phyloP scores from a whole-genome alignment of 2,329 filamentous ascomycete genomes.

The Venturia aucupariae region DNA sequence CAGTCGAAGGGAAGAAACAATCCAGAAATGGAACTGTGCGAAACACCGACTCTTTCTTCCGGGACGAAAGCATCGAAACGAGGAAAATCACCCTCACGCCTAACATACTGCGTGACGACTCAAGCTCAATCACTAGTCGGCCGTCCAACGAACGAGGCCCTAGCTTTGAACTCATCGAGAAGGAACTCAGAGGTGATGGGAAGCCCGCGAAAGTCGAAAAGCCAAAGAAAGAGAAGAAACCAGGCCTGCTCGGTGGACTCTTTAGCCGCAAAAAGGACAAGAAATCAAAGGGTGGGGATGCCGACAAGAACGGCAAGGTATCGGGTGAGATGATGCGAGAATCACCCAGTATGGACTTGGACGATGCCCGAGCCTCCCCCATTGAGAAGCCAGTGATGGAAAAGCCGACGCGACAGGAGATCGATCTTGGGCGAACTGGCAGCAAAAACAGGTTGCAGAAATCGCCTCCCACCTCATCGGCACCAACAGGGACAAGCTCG shows the following conservation, averaged over 20 bases:
- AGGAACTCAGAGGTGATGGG: conserved; percentile 53
- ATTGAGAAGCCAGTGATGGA: conserved; percentile 21
- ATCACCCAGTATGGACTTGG: conserved; percentile 24
- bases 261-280: conserved; percentile 56
- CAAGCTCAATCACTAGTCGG: conserved; percentile 28
- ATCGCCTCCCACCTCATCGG: conserved; percentile 19
- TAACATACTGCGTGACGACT: conserved; percentile 79
- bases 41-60: conserved; percentile 95
- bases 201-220: conserved; percentile 53
- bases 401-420: background rate
- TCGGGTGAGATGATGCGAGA: conserved; percentile 28
- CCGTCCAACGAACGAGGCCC: conserved; percentile 41
- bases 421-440: conserved; percentile 21
- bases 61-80: conserved; percentile 88
- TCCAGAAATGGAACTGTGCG: conserved; percentile 69
- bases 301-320: conserved; percentile 35
- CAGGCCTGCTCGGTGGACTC: conserved; percentile 60
- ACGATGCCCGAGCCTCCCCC: conserved; percentile 22
- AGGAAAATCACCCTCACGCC: conserved; percentile 96
- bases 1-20: conserved; percentile 1
- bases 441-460: conserved; percentile 33
- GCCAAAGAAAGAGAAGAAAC: conserved; percentile 62
- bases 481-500: conserved; percentile 22
- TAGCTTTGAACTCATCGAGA: conserved; percentile 71
- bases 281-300: conserved; percentile 40